Evolutionary conservation across 306 rosid genomes (phyloP), one percentile per base, ranked within the genome.

Genomic region (Dalbergia cultrata): DNA sequence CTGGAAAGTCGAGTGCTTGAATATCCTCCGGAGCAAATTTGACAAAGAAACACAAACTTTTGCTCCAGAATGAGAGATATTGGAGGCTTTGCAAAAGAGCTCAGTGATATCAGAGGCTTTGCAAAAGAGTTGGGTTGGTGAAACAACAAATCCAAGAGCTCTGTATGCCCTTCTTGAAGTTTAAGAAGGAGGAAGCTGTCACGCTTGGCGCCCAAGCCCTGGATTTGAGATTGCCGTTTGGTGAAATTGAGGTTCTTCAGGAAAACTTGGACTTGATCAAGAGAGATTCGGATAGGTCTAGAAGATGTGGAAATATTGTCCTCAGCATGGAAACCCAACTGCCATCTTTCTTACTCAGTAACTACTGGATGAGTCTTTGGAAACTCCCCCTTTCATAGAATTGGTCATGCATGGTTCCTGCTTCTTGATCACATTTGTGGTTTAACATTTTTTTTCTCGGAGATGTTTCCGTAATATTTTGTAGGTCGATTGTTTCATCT

Each of bases 1-100:
- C 74, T 94, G 97, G 98, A 90, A 92, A 86, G 98, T 92, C 0
- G 97, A 90, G 62, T 94, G 97, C 88, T 82, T 94, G 78, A 80
- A 54, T 76, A 88, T 92, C 76, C 96, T 94, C 59, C 90, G 22
- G 76, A 85, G 83, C 64, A 89, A 83, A 50, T 94, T 94, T 72
- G 82, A 88, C 54, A 19, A 35, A 35, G 18, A 0, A 80, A 67
- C 26, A 73, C 78, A 44, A 6, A 88, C 81, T 41, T 94, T 94
- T 85, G 74, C 88, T 54, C 85, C 91, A 0, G 95, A 89, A 11
- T 71, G 80, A 9, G 90, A 89, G 70, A 90, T 94, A 67, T 37
- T 84, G 79, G 87, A 86, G 61, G 97, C 93, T 52, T 78, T 94
- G 62, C 88, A 87, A 50, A 79, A 77, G 14, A 88, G 93, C 76